Conservation (phyloP, 2,329 filamentous ascomycete genomes). For the Sporothrix humicola region DNA sequence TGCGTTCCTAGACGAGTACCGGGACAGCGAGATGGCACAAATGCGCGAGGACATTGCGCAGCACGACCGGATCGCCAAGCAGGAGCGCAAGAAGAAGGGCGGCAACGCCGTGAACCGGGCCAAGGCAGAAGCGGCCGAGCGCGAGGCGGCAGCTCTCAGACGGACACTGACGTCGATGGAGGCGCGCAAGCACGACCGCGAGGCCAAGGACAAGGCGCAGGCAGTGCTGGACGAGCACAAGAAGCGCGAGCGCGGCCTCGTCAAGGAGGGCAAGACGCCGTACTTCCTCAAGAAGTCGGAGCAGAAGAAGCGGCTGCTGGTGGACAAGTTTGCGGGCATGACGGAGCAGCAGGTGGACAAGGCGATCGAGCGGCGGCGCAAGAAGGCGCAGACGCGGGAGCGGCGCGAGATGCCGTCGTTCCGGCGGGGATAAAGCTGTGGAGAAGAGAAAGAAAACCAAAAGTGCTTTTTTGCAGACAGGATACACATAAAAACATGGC, state of each 20-base stretch:
- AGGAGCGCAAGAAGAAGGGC: conserved; percentile 45
- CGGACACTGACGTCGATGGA: conserved; percentile 77
- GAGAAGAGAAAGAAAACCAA: not conserved
- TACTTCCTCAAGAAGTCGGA: conserved; percentile 94
- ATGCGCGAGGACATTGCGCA: conserved; percentile 70
- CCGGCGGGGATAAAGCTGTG: conserved; percentile 39
- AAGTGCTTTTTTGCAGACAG: not conserved
- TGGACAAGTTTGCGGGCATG: conserved; percentile 81
- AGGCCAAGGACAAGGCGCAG: conserved; percentile 71
- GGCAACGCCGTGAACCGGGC: conserved; percentile 20
- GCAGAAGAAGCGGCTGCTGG: conserved; percentile 82
- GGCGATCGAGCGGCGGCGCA: conserved; percentile 83
- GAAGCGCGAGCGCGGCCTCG: conserved; percentile 79
- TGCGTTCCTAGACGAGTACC: conserved; percentile 85
- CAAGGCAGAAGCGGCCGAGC: conserved; percentile 30
- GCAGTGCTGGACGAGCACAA: conserved; percentile 76
- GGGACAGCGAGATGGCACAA: conserved; percentile 78
- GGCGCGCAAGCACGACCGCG: conserved; percentile 73
- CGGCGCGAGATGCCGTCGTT: conserved; percentile 71
- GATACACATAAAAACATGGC: not conserved
- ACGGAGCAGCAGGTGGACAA: conserved; percentile 84
- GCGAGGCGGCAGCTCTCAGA: conserved; percentile 72
- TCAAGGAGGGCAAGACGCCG: conserved; percentile 87
- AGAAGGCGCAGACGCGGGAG: conserved; percentile 88
- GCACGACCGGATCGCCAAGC: conserved; percentile 53